These are phyloP conservation scores for Neonectria neomacrospora DNA, from an alignment of 2,329 filamentous ascomycete genomes.

Conservation along the genomic window DNA sequence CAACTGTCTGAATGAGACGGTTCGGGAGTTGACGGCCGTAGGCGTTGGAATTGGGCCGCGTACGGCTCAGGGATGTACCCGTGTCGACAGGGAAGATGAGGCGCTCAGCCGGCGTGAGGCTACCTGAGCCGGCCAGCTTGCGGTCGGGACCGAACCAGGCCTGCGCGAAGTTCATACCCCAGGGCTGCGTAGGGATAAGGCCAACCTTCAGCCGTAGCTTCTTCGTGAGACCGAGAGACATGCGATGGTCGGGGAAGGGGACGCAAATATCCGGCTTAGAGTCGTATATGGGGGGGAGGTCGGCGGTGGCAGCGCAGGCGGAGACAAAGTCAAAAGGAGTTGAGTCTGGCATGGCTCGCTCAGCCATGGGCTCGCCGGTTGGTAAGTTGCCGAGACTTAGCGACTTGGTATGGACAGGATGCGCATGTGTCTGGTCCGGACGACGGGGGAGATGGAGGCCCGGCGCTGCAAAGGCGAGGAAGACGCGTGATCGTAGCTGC, in stretches of 20 bases:
- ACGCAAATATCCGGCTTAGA: conserved; percentile 71
- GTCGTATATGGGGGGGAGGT: conserved; percentile 73
- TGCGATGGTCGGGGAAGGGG: conserved; percentile 74
- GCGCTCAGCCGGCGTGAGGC: conserved; percentile 54
- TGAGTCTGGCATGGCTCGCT: conserved; percentile 51
- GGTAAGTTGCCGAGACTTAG: conserved; percentile 66
- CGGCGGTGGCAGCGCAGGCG: conserved; percentile 63
- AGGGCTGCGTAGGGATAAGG: conserved; percentile 69
- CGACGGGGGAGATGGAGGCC: conserved; percentile 65
- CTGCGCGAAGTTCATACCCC: conserved; percentile 62
- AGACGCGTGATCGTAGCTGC: conserved; percentile 74
- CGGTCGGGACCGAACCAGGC: conserved; percentile 54
- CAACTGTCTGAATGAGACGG: conserved; percentile 70
- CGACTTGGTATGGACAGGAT: conserved; percentile 53
- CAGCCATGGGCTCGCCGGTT: conserved; percentile 70
- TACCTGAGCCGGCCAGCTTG: conserved; percentile 42
- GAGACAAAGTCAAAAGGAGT: conserved; percentile 71
- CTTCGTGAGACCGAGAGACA: conserved; percentile 54
- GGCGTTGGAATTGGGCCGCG: conserved; percentile 53
- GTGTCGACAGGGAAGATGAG: conserved; percentile 52
- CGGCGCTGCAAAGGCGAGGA: conserved; percentile 77
- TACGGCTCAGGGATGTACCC: conserved; percentile 47
- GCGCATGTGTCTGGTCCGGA: conserved; percentile 72
- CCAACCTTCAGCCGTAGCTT: conserved; percentile 59
- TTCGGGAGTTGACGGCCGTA: conserved; percentile 66